These are phyloP conservation scores for Rhodotorula toruloides DNA, from an alignment of 768 basidiomycete species.

Conservation along the genomic window DNA sequence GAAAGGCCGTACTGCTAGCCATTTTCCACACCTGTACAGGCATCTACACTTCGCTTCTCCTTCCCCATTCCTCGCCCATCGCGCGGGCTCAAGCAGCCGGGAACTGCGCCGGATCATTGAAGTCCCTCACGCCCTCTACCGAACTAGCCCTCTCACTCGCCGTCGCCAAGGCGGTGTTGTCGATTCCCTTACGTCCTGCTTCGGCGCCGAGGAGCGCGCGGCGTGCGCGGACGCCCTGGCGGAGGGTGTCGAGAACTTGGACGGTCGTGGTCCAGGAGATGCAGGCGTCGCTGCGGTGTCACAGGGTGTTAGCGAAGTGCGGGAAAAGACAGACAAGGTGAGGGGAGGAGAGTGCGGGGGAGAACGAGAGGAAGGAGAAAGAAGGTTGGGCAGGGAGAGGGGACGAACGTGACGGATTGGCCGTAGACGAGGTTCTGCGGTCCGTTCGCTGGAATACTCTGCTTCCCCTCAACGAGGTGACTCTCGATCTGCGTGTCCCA, in stretches of 20 bases:
- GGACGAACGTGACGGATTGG: slow-evolving; percentile 71
- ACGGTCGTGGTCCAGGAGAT: slow-evolving; percentile 85
- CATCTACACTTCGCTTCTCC: not conserved
- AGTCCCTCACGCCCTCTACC: slow-evolving; percentile 24
- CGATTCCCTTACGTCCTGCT: not conserved
- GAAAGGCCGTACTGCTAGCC: too few relatives aligned
- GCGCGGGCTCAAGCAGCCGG: not conserved
- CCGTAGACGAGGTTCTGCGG: slow-evolving; percentile 71
- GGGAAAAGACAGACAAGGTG: slow-evolving; percentile 22
- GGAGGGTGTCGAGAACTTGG: slow-evolving; percentile 70
- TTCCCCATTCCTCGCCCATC: not conserved
- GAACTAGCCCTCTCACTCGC: slow-evolving; percentile 18
- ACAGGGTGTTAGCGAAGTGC: slow-evolving; percentile 38
- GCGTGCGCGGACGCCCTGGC: slow-evolving; percentile 79
- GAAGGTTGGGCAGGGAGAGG: not conserved
- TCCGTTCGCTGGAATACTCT: slow-evolving; percentile 71
- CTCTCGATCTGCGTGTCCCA: slow-evolving; percentile 16
- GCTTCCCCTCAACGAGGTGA: slow-evolving; percentile 56
- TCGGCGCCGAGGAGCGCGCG: slow-evolving; percentile 37
- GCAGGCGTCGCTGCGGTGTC: slow-evolving; percentile 53
- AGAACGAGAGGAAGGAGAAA: slow-evolving; percentile 40
- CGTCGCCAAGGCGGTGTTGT: slow-evolving; percentile 21
- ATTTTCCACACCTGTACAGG: too few relatives aligned
- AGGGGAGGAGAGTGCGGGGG: not conserved
- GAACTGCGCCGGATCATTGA: slow-evolving; percentile 31